A percentile compares a stretch with the other conserved stretches of the same genome.
Evolutionary conservation across 176 grass and related monocot genomes (phyloP).

Genomic region (Lolium perenne): DNA sequence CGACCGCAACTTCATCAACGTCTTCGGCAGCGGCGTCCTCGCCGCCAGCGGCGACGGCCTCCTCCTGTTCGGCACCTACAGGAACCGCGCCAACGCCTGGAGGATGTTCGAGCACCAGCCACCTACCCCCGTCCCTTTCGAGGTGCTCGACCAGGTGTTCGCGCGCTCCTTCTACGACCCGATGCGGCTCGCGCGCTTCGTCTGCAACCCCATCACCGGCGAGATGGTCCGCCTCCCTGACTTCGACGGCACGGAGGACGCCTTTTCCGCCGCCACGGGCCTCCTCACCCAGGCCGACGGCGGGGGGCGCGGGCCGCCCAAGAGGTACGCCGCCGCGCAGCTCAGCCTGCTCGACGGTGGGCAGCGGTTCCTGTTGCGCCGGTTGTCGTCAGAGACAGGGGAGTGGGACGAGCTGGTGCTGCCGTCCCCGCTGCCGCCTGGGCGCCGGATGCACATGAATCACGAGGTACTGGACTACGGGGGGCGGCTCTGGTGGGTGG

Average conservation of each 20-base stretch:
- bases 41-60: no score
- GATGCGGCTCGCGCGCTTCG: background rate
- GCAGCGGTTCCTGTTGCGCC: constrained; percentile 5
- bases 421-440: constrained; percentile 18
- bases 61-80: no score
- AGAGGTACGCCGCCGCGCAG: background rate
- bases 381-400: background rate
- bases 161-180: no score
- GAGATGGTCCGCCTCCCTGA: constrained; percentile 16
- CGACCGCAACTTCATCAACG: no score
- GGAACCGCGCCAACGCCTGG: no score
- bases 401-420: background rate
- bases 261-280: background rate
- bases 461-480: constrained; percentile 26
- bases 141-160: no score
- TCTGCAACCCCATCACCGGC: constrained; percentile 31
- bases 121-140: no score
- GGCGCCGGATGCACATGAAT: background rate
- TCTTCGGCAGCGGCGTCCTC: no score
- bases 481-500: constrained; percentile 21
- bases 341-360: background rate
- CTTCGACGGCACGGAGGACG: constrained; percentile 3
- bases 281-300: constrained; percentile 1
- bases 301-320: background rate
- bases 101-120: no score